These are phyloP conservation scores for Bombardia bombarda DNA, from an alignment of 495 filamentous ascomycete species.

Conservation along the genomic window DNA sequence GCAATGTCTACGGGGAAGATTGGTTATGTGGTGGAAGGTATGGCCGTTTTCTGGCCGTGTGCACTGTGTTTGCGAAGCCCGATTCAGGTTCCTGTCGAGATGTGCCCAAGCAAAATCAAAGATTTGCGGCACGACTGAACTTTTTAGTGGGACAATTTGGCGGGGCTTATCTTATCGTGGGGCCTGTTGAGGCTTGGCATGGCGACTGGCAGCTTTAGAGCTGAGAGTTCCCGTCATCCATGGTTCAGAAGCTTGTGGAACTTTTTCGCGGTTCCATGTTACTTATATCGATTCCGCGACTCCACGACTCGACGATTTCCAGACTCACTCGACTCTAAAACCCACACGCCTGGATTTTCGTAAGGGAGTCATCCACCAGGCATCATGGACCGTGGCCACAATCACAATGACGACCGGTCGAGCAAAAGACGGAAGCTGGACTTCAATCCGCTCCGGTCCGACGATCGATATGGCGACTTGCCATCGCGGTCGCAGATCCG, in stretches of 20 bases:
- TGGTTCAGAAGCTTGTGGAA: too few species aligned
- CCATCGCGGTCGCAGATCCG: conserved; percentile 32
- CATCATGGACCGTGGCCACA: conserved; percentile 2
- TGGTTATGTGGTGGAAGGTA: neutral
- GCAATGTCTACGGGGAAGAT: neutral
- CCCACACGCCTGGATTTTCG: too few species aligned
- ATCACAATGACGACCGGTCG: conserved; percentile 40
- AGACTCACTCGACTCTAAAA: too few species aligned
- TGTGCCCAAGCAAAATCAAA: conserved; percentile 8
- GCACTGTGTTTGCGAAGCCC: neutral
- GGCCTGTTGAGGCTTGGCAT: too few species aligned
- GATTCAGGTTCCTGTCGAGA: neutral
- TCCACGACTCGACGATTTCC: too few species aligned
- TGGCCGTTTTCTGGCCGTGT: neutral
- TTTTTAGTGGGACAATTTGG: conserved; percentile 26
- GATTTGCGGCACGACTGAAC: conserved; percentile 17
- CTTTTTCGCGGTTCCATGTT: too few species aligned
- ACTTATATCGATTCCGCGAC: too few species aligned
- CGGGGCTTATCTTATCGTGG: conserved; percentile 30
- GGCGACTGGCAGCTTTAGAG: too few species aligned
- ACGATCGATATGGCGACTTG: conserved; percentile 50
- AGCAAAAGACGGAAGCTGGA: conserved; percentile 58
- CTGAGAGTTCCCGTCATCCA: too few species aligned
- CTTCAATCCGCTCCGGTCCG: conserved; percentile 45
- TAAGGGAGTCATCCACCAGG: conserved; percentile 2